These are phyloP conservation scores for Quercus suber DNA, from an alignment of 306 rosid genomes.

Conservation along the genomic window DNA sequence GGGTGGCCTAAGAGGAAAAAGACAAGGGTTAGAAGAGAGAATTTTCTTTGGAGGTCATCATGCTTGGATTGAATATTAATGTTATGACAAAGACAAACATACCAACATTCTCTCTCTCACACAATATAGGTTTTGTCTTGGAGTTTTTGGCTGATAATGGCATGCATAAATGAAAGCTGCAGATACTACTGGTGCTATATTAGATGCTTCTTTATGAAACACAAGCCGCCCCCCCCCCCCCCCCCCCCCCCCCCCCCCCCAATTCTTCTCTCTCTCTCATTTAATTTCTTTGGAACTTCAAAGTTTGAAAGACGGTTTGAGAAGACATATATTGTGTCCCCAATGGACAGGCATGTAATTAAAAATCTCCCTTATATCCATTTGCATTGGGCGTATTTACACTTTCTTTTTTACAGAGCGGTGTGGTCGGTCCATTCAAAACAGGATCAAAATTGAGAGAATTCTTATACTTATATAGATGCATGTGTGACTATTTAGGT, in stretches of 20 bases:
- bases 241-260: not conserved
- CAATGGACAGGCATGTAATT: conserved; percentile 40
- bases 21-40: conserved; percentile 44
- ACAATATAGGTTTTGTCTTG: conserved; percentile 54
- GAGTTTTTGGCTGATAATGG: conserved; percentile 68
- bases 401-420: too few species aligned
- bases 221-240: not conserved
- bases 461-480: too few species aligned
- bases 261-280: not conserved
- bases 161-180: conserved; percentile 76
- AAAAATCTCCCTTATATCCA: conserved; percentile 22
- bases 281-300: conserved; percentile 33
- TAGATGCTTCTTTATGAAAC: conserved; percentile 56
- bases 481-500: too few species aligned
- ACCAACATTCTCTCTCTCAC: conserved; percentile 61
- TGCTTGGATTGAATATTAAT: conserved; percentile 59
- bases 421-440: too few species aligned
- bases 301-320: conserved; percentile 33
- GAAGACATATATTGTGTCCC: not conserved
- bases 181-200: conserved; percentile 43
- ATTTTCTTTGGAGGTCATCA: conserved; percentile 47
- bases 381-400: conserved; percentile 21
- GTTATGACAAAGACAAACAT: conserved; percentile 65
- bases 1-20: conserved; percentile 41
- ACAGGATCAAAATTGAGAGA: too few species aligned